A percentile compares a stretch with the other conserved stretches of the same genome.
Conservation (phyloP, 192 early-diverging fungal genomes). For the Chytriomyces sp. region DNA sequence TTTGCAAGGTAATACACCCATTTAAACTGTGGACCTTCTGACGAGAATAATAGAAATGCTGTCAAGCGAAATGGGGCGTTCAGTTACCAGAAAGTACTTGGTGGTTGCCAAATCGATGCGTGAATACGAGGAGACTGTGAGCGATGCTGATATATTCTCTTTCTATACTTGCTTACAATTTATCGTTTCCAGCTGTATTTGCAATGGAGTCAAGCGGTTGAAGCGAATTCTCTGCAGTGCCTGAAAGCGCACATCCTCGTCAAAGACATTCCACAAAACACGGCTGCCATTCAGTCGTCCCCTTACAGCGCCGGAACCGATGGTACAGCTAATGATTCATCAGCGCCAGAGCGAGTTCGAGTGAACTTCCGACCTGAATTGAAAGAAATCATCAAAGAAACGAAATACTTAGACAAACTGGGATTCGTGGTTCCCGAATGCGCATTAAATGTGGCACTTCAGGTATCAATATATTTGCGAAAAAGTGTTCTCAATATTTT, state of each 20-base stretch:
- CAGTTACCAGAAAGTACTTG: slow-evolving; percentile 66
- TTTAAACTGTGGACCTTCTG: slow-evolving; percentile 5
- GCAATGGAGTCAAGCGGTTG: slow-evolving; percentile 62
- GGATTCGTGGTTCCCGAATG: slow-evolving; percentile 61
- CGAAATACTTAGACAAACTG: slow-evolving; percentile 69
- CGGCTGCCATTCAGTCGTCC: background rate
- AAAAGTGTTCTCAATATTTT: background rate
- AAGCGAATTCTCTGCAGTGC: slow-evolving; percentile 61
- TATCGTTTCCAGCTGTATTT: slow-evolving; percentile 50
- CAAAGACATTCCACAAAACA: slow-evolving; percentile 36
- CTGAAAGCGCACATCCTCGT: slow-evolving; percentile 61
- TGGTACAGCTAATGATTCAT: background rate
- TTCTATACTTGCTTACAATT: background rate
- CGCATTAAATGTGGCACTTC: slow-evolving; percentile 66
- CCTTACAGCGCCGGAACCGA: slow-evolving; percentile 4
- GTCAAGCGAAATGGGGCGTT: slow-evolving; percentile 60
- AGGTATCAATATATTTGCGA: slow-evolving; percentile 31
- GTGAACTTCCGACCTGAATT: slow-evolving; percentile 65
- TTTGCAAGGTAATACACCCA: slow-evolving; percentile 51
- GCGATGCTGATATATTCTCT: background rate
- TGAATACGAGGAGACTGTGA: slow-evolving; percentile 62
- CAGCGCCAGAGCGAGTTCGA: slow-evolving; percentile 46
- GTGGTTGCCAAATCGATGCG: slow-evolving; percentile 66
- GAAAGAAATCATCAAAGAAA: slow-evolving; percentile 67
- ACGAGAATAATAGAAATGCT: slow-evolving; percentile 57